These are phyloP conservation scores for Porcisia deanei DNA, from an alignment of 208 protist species.

Conservation along the genomic window DNA sequence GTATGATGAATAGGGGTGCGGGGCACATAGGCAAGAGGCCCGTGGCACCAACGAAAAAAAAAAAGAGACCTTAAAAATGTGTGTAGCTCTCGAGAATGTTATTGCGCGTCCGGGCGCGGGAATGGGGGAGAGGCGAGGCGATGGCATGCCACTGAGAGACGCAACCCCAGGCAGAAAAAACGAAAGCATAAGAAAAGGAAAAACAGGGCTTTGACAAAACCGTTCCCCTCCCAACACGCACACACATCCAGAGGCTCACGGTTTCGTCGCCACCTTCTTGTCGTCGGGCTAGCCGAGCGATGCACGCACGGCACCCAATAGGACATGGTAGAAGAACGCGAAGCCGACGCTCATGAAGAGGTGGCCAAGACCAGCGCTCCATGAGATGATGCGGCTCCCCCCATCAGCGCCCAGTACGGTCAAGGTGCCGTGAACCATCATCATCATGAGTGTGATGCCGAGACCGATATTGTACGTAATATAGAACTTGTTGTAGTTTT, in stretches of 20 bases:
- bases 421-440: slow-evolving; percentile 56
- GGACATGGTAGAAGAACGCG: slow-evolving; percentile 58
- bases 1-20: too few species aligned
- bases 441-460: slow-evolving; percentile 59
- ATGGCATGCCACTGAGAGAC: background rate
- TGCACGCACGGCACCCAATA: slow-evolving; percentile 34
- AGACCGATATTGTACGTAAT: slow-evolving; percentile 55
- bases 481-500: slow-evolving; percentile 73
- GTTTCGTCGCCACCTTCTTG: slow-evolving; percentile 10
- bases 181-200: background rate
- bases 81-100: too few species aligned
- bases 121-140: too few species aligned
- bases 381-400: slow-evolving; percentile 37
- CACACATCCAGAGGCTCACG: background rate
- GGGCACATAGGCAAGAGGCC: too few species aligned
- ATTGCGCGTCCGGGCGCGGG: too few species aligned
- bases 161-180: background rate
- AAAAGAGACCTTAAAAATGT: too few species aligned
- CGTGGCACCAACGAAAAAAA: too few species aligned
- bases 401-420: slow-evolving; percentile 48
- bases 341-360: slow-evolving; percentile 43
- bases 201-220: background rate
- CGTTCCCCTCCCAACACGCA: background rate
- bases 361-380: slow-evolving; percentile 54
- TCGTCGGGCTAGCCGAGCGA: slow-evolving; percentile 14